Percentiles rank a stretch among this genome's conserved stretches.
Conservation (phyloP, 2,329 filamentous ascomycete species). For the Malbranchea cinnamomea region DNA sequence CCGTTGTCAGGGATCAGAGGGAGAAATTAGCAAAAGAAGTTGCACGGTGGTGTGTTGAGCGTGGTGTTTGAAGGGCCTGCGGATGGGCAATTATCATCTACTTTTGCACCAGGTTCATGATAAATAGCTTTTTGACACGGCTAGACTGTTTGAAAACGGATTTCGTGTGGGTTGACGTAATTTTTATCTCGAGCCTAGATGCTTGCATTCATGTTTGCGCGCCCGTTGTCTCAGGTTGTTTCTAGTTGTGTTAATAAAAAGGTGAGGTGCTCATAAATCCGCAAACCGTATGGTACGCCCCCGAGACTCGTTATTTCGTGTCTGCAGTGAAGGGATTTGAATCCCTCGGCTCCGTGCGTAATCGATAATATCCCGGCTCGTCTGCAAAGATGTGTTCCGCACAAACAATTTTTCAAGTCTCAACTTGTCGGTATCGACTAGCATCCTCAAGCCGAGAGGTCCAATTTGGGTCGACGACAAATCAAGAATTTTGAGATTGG, state of each 20-base stretch:
- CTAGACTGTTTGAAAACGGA: constrained; percentile 1
- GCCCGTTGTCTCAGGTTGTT: no score
- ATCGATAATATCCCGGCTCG: constrained; percentile 9
- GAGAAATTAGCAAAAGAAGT: constrained; percentile 30
- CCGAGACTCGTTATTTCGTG: no score
- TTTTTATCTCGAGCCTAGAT: no score
- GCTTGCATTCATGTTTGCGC: no score
- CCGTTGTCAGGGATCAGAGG: constrained; percentile 18
- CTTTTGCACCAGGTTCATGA: no score
- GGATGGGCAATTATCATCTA: no score
- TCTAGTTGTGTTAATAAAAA: constrained; percentile 3
- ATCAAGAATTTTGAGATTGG: constrained; percentile 19
- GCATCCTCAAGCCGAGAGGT: constrained; percentile 19
- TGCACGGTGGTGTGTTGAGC: constrained; percentile 31
- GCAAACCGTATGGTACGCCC: no score
- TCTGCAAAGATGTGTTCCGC: constrained; percentile 1
- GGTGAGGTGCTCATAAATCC: neutral
- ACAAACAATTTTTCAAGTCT: constrained; percentile 9
- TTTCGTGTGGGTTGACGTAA: no score
- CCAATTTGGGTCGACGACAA: constrained; percentile 21
- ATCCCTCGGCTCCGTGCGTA: constrained; percentile 8
- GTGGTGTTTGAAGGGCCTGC: constrained; percentile 24
- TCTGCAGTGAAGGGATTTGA: constrained; percentile 1
- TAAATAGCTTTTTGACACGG: no score
- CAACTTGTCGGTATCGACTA: constrained; percentile 12